A percentile compares a stretch with the other conserved stretches of the same genome.
Conservation (phyloP, 495 filamentous ascomycete species). For the Talaromyces liani region DNA sequence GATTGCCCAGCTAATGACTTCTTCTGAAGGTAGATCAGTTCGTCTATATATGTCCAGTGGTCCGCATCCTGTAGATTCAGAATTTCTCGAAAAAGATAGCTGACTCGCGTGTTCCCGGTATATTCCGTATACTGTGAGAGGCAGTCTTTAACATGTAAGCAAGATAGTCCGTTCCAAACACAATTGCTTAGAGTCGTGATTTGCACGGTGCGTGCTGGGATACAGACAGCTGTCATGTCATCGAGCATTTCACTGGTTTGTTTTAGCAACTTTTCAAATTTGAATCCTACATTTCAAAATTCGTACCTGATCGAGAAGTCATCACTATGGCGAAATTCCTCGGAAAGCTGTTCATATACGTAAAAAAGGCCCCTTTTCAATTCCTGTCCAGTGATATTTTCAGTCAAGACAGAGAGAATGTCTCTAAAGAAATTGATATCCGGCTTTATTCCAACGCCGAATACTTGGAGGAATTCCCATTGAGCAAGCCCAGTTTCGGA, state of each 20-base stretch:
- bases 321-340: background rate
- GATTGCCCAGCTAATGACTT: too few species aligned
- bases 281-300: background rate
- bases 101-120: background rate
- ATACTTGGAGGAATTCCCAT: background rate
- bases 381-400: background rate
- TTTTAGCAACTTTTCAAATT: background rate
- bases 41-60: background rate
- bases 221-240: background rate
- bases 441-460: background rate
- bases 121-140: background rate
- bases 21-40: background rate
- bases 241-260: background rate
- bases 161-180: background rate
- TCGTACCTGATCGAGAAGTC: too few species aligned
- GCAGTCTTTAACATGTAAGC: background rate
- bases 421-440: background rate
- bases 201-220: background rate
- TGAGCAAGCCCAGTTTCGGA: background rate
- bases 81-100: background rate
- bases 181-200: background rate
- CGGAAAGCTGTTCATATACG: background rate
- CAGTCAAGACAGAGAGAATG: background rate
- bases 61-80: background rate
- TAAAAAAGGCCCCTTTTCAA: background rate